Conservation (phyloP, 1,284 basidiomycete genomes). For the Mycena sp. region DNA sequence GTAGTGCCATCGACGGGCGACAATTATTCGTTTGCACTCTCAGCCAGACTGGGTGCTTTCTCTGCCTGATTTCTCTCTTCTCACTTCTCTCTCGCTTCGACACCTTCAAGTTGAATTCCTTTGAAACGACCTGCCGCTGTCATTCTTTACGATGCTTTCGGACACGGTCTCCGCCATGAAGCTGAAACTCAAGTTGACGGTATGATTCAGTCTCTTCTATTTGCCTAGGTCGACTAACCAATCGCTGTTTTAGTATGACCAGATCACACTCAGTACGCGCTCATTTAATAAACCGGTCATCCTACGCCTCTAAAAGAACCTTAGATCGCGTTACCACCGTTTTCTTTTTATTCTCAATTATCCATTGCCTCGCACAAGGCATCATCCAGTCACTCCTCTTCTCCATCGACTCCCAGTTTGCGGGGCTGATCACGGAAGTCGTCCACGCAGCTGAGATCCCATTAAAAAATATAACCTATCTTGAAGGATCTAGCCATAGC, state of each 20-base stretch:
- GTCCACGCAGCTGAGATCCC: conserved; percentile 50
- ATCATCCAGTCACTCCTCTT: conserved; percentile 60
- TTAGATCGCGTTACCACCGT: conserved; percentile 48
- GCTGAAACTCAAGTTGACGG: conserved; percentile 18
- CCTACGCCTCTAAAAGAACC: not conserved
- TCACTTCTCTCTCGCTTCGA: too few species aligned
- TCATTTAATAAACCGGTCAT: not conserved
- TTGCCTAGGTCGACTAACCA: not conserved
- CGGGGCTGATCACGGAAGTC: conserved; percentile 49
- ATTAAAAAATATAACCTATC: conserved; percentile 48
- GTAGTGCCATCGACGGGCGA: too few species aligned
- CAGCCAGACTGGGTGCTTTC: too few species aligned
- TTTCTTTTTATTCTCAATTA: conserved; percentile 58
- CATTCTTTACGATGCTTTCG: conserved; percentile 6
- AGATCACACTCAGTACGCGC: conserved; percentile 43
- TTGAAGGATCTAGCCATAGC: conserved; percentile 43
- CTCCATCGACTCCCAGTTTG: conserved; percentile 54
- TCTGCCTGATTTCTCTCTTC: too few species aligned
- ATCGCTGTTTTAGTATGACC: conserved; percentile 39
- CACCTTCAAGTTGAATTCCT: too few species aligned
- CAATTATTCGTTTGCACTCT: too few species aligned
- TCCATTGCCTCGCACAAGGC: conserved; percentile 54
- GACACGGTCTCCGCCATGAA: not conserved
- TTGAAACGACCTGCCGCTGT: not conserved
- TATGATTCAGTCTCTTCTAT: not conserved